These are phyloP conservation scores for Thermomyces lanuginosus DNA, from an alignment of 2,329 filamentous ascomycete genomes.

Conservation along the genomic window DNA sequence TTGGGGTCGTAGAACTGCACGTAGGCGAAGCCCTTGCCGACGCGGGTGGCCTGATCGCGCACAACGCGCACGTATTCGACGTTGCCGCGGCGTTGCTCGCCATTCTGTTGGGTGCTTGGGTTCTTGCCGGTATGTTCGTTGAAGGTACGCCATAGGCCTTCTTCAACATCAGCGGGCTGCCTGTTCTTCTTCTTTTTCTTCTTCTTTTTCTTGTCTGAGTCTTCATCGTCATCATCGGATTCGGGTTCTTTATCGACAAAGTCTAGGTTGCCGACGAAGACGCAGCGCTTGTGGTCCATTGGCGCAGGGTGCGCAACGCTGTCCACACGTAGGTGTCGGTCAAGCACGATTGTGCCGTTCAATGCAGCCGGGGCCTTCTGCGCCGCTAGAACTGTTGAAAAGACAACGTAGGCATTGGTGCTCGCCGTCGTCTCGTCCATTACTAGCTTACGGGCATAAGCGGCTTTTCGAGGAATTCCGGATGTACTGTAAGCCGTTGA, in stretches of 20 bases:
- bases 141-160: conserved; percentile 45
- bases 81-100: conserved; percentile 35
- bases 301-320: conserved; percentile 73
- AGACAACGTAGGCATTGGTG: conserved; percentile 88
- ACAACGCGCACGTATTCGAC: conserved; percentile 90
- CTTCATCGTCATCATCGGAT: conserved; percentile 43
- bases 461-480: conserved; percentile 78
- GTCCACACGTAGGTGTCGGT: conserved; percentile 80
- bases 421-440: conserved; percentile 85
- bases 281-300: conserved; percentile 71
- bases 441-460: conserved; percentile 76
- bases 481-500: conserved; percentile 67
- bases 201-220: conserved; percentile 26
- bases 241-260: conserved; percentile 86
- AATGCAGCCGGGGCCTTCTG: conserved; percentile 59
- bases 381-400: conserved; percentile 57
- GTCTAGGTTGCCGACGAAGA: conserved; percentile 90
- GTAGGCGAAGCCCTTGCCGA: conserved; percentile 94
- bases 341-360: conserved; percentile 70
- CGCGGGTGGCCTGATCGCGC: conserved; percentile 72
- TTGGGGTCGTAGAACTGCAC: conserved; percentile 90
- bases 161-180: conserved; percentile 74
- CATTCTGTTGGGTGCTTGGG: no score
- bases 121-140: conserved; percentile 19
- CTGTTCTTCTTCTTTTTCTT: conserved; percentile 54